Conservation (phyloP, 352 stramenopile species). For the Phytophthora citricola region DNA sequence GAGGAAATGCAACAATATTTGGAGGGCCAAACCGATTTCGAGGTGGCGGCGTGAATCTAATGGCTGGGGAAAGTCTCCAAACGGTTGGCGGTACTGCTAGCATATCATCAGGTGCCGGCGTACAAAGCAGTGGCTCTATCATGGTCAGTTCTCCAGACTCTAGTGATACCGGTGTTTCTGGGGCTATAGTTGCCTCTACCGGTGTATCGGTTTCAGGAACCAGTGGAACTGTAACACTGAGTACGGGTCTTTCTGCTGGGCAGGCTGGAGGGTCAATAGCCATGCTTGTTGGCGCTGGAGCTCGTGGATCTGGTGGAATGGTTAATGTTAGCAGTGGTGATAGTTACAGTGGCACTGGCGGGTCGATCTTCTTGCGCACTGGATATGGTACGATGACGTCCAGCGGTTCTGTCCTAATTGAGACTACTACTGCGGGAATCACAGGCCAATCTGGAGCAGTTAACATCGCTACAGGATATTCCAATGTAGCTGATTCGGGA, state of each 20-base stretch:
- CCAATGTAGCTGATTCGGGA: constrained; percentile 22
- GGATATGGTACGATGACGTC: constrained; percentile 26
- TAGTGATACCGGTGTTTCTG: constrained; percentile 23
- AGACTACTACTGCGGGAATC: constrained; percentile 17
- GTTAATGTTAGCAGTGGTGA: constrained; percentile 29
- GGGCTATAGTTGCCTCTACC: constrained; percentile 20
- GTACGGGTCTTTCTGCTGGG: constrained; percentile 21
- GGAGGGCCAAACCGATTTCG: constrained; percentile 22
- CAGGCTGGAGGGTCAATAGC: constrained; percentile 37
- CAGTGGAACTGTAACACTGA: constrained; percentile 36
- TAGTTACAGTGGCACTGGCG: constrained; percentile 30
- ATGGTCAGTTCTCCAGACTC: constrained; percentile 22
- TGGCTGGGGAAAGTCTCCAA: constrained; percentile 25
- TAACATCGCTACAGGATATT: constrained; percentile 26
- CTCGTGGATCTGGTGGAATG: constrained; percentile 26
- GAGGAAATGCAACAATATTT: constrained; percentile 29
- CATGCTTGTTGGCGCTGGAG: constrained; percentile 24
- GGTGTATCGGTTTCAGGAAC: constrained; percentile 21
- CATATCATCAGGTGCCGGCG: constrained; percentile 24
- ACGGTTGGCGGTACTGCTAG: constrained; percentile 23
- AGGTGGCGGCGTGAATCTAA: constrained; percentile 23
- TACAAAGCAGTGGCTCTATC: constrained; percentile 15
- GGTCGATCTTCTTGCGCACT: constrained; percentile 33
- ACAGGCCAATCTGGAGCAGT: constrained; percentile 31
- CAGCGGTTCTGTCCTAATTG: constrained; percentile 31